Evolutionary conservation across 2,329 filamentous ascomycete species (phyloP).

Genomic region (Xylariaceae sp.): DNA sequence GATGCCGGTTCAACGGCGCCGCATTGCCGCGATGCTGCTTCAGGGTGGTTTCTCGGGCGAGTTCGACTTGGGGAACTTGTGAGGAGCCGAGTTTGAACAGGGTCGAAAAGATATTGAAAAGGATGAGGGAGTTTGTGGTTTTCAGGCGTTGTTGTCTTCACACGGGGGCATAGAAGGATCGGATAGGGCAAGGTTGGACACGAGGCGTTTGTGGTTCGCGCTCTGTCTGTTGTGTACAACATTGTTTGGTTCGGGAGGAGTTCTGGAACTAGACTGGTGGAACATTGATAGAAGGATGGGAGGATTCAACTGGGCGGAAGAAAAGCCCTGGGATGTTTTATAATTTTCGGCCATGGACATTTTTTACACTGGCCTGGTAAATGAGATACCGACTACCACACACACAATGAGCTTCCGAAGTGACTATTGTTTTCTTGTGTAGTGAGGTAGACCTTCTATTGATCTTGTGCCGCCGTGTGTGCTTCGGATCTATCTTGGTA

Average conservation of each 20-base stretch:
- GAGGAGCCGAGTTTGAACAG: background rate
- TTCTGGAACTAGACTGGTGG: background rate
- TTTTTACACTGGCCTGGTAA: too few relatives aligned
- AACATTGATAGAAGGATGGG: background rate
- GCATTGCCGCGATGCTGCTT: slow-evolving; percentile 60
- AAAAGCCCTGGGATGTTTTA: too few relatives aligned
- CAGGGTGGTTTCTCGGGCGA: slow-evolving; percentile 61
- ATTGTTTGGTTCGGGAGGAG: background rate
- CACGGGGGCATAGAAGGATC: too few relatives aligned
- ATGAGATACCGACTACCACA: too few relatives aligned
- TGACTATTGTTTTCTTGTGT: too few relatives aligned
- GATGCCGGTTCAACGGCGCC: slow-evolving; percentile 54
- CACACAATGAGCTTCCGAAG: too few relatives aligned
- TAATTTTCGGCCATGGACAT: too few relatives aligned
- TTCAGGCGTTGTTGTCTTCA: background rate
- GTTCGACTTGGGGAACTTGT: slow-evolving; percentile 40
- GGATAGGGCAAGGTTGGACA: too few relatives aligned
- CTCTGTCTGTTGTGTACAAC: background rate
- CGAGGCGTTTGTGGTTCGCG: background rate
- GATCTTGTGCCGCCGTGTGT: too few relatives aligned
- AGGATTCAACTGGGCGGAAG: too few relatives aligned
- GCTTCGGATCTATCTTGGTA: too few relatives aligned
- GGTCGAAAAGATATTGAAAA: background rate
- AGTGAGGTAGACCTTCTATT: too few relatives aligned
- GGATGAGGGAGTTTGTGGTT: background rate